Evolutionary conservation across 2,329 filamentous ascomycete genomes (phyloP).

Genomic region (Pestalotiopsis sp.): DNA sequence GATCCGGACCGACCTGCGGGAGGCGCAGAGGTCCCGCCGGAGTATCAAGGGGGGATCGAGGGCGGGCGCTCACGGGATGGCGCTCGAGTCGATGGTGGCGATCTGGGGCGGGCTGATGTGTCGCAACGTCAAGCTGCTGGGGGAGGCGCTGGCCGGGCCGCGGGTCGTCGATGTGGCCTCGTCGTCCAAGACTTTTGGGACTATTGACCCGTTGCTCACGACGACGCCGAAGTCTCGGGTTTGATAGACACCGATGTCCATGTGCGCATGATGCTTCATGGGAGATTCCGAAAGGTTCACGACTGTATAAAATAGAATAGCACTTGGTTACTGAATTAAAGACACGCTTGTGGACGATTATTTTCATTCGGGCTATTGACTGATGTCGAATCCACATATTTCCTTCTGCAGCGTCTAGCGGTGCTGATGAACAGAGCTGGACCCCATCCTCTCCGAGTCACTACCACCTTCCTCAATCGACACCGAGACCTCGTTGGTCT

Average conservation of each 20-base stretch:
- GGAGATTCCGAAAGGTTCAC: not conserved
- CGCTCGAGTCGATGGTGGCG: not conserved
- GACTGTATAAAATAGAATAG: no score
- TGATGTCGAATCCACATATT: not conserved
- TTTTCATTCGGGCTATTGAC: not conserved
- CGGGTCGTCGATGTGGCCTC: not conserved
- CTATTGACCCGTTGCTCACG: not conserved
- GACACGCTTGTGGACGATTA: no score
- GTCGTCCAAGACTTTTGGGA: not conserved
- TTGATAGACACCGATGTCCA: no score
- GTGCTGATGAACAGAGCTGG: not conserved
- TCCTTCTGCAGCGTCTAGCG: not conserved
- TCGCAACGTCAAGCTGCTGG: not conserved
- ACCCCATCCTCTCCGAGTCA: not conserved
- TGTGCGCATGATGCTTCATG: not conserved
- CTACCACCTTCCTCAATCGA: not conserved
- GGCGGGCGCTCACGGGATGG: no score
- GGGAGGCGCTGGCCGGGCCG: not conserved
- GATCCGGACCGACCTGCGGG: not conserved
- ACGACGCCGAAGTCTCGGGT: not conserved
- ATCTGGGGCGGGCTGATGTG: not conserved
- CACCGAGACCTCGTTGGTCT: not conserved
- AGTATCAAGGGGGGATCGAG: not conserved
- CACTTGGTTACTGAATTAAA: no score
- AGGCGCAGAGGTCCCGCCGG: not conserved